A percentile compares a stretch with the other conserved stretches of the same genome.
Conservation (phyloP, 2,329 filamentous ascomycete species). For the Ophiostoma fasciatum region DNA sequence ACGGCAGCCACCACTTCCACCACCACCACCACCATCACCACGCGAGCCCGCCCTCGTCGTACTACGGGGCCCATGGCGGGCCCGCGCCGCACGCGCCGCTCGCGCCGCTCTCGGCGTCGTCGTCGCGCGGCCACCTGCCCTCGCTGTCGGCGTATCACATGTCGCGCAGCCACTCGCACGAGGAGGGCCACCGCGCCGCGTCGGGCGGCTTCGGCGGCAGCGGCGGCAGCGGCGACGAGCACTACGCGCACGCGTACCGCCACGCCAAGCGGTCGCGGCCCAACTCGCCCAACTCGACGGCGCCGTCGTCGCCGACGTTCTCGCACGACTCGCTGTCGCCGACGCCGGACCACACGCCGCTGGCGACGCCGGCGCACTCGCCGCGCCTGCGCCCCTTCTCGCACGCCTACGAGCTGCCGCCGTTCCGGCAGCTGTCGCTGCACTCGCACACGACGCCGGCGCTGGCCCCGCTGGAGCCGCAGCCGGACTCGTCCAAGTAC, state of each 20-base stretch:
- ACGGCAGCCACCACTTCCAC: neutral
- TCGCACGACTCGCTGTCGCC: slow-evolving; percentile 92
- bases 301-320: slow-evolving; percentile 89
- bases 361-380: slow-evolving; percentile 89
- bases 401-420: slow-evolving; percentile 66
- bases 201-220: neutral
- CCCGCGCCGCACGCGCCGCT: too few relatives aligned
- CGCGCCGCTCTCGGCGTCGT: slow-evolving; percentile 24
- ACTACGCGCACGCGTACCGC: slow-evolving; percentile 52
- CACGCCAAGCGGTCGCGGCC: slow-evolving; percentile 80
- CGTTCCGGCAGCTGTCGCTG: slow-evolving; percentile 52
- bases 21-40: slow-evolving; percentile 5
- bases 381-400: slow-evolving; percentile 72
- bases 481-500: slow-evolving; percentile 28
- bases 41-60: slow-evolving; percentile 21
- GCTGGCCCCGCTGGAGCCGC: slow-evolving; percentile 43
- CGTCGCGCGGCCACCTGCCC: slow-evolving; percentile 48
- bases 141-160: slow-evolving; percentile 84
- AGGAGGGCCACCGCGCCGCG: slow-evolving; percentile 36
- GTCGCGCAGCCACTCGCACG: slow-evolving; percentile 74
- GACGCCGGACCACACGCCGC: slow-evolving; percentile 95
- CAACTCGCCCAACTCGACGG: slow-evolving; percentile 88
- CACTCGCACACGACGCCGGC: slow-evolving; percentile 35
- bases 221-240: slow-evolving; percentile 48
- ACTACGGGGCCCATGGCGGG: slow-evolving; percentile 33